Conservation (phyloP, 1,284 basidiomycete species). For the Bjerkandera adusta region DNA sequence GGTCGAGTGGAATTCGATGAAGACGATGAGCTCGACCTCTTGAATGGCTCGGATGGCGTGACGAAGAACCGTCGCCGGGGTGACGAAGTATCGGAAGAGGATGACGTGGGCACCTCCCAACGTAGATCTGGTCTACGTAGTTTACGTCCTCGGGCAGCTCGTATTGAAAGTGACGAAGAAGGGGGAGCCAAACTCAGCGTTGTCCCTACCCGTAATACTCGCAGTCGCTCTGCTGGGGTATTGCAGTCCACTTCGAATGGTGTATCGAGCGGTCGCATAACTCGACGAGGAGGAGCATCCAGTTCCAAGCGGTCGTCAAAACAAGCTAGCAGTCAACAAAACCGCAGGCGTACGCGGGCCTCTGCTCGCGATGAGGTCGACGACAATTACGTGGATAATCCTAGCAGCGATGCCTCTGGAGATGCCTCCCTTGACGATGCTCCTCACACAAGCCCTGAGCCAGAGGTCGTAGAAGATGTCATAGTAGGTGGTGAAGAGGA, state of each 20-base stretch:
- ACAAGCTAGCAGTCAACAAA: constrained; percentile 13
- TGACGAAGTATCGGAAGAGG: constrained; percentile 40
- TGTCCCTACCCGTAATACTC: constrained; percentile 37
- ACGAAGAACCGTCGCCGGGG: constrained; percentile 13
- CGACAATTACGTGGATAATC: constrained; percentile 49
- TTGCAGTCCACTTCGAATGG: too few species aligned
- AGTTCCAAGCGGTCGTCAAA: constrained; percentile 19
- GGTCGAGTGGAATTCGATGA: constrained; percentile 12
- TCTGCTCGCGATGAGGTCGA: constrained; percentile 39
- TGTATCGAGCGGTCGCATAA: constrained; percentile 21
- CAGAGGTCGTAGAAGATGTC: constrained; percentile 42
- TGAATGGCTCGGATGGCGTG: constrained; percentile 14
- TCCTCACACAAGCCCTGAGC: constrained; percentile 38
- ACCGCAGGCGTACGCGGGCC: constrained; percentile 25
- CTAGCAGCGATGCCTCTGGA: constrained; percentile 51
- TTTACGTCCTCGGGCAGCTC: constrained; percentile 32
- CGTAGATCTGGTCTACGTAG: constrained; percentile 23
- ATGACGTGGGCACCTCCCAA: constrained; percentile 31
- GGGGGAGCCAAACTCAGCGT: constrained; percentile 32
- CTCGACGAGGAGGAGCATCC: constrained; percentile 24
- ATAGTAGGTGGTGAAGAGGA: constrained; percentile 45
- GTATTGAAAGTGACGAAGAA: constrained; percentile 51
- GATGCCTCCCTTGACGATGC: constrained; percentile 59
- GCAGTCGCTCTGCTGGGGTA: too few species aligned
- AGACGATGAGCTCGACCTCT: constrained; percentile 19